phyloP scores from a whole-genome alignment of 2,329 filamentous ascomycete species.

The Fusarium temperatum region DNA sequence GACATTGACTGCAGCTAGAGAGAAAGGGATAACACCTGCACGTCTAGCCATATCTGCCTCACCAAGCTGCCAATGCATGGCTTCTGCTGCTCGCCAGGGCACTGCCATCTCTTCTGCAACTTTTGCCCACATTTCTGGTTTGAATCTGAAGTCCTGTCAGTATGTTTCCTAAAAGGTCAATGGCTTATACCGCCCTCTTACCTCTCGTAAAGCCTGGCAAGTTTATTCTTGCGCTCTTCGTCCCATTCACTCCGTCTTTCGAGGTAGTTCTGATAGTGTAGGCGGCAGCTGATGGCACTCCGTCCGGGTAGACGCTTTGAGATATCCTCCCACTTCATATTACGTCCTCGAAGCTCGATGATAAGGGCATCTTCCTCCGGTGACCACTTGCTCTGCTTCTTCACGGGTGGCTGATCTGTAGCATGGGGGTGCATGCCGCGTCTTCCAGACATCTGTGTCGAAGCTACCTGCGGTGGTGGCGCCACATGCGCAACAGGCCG shows the following conservation, averaged over 20 bases:
- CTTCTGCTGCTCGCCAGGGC: conserved; percentile 94
- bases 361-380: conserved; percentile 92
- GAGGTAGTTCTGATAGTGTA: conserved; percentile 97
- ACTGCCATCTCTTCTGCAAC: conserved; percentile 95
- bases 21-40: conserved; percentile 89
- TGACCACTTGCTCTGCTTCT: conserved; percentile 98
- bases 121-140: conserved; percentile 97
- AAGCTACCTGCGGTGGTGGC: conserved; percentile 44
- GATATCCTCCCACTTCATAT: conserved; percentile 99
- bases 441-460: conserved; percentile 45
- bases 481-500: conserved; percentile 40
- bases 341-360: conserved; percentile 86
- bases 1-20: conserved; percentile 66
- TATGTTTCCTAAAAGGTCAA: not conserved
- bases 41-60: conserved; percentile 93
- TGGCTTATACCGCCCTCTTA: conserved; percentile 49
- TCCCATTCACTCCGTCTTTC: conserved; percentile 95
- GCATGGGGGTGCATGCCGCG: conserved; percentile 57
- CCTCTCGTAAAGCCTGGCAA: conserved; percentile 94
- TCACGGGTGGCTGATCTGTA: conserved; percentile 77
- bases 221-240: conserved; percentile 96
- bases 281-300: conserved; percentile 90
- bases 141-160: conserved; percentile 72
- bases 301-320: conserved; percentile 89
- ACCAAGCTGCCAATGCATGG: conserved; percentile 98